Base-by-base conservation (phyloP, 345 rosid species). In the Sisymbrium irio region DNA sequence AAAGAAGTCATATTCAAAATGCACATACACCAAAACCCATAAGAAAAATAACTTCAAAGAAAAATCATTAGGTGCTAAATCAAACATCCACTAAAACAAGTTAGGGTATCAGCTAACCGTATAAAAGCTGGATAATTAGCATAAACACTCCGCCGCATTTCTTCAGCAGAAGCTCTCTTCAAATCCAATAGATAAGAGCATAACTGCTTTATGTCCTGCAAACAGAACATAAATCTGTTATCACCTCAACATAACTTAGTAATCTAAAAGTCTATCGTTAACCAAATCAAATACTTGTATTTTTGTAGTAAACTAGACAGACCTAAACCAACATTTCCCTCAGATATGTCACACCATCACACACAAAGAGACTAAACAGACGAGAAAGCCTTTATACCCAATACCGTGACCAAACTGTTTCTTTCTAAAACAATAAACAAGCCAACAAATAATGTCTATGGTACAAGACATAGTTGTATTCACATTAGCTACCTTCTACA, bases 101-200 rank as follows among this genome's bases (percentile, higher is more conserved):
- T n/a, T 22, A 77, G 67, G 57, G 25, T 60, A 60, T 46, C 12
- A 32, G 66, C 81, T 66, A 36, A 95, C 99, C 98, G 90, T 56
- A 96, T 96, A 75, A 96, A 96, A 50, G 99, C 98, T 3, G 99
- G 71, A 69, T 96, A 96, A 72, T 96, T 96, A 59, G 99, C 99
- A 78, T 90, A 96, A 13, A 96, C 99, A 72, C 98, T 96, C 78
- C 81, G 89, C 11, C 99, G 87, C 99, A 96, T 90, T 84, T 92
- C 99, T 74, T 96, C 99, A 4, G 99, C 99, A 13, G 99, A 96
- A 69, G 87, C 93, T 86, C 78, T 90, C 88, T 96, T 96, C 86
- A 96, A 83, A 83, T 92, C 98, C 86, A 96, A 69, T 65, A 96
- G 85, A 78, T 84, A 73, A 2, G 94, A 85, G 71, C 97, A 89